Evolutionary conservation across 306 rosid genomes (phyloP).

Genomic region (Myrica gale): DNA sequence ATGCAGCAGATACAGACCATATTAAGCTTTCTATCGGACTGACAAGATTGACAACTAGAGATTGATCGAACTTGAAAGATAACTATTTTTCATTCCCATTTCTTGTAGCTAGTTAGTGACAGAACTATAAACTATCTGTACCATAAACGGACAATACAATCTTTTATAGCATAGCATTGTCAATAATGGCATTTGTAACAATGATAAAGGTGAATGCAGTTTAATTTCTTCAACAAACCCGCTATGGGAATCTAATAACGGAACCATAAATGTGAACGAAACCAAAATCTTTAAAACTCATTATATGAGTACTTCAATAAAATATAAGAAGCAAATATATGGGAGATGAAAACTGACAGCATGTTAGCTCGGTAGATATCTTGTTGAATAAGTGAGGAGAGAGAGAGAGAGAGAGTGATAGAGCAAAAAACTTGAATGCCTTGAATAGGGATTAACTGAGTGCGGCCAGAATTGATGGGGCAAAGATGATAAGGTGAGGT

Average conservation of each 20-base stretch:
- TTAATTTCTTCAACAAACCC: neutral
- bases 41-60: neutral
- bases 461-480: neutral
- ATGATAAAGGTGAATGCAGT: neutral
- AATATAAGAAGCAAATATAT: neutral
- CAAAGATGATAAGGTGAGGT: neutral
- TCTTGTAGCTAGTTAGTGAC: neutral
- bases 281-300: neutral
- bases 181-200: neutral
- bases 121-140: neutral
- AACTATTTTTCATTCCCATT: constrained; percentile 1
- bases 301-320: neutral
- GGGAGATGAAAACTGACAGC: neutral
- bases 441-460: neutral
- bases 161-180: neutral
- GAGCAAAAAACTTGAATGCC: neutral
- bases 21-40: constrained; percentile 6
- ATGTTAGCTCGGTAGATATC: neutral
- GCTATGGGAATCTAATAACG: neutral
- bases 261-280: neutral
- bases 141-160: neutral
- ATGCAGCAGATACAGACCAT: constrained; percentile 14
- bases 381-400: neutral
- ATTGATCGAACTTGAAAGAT: constrained; percentile 8
- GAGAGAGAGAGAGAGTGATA: too few species aligned